Evolutionary conservation across 2,329 filamentous ascomycete species (phyloP), one percentile per base, ranked within the genome.

Genomic region (Lasiodiplodia hormozganensis): DNA sequence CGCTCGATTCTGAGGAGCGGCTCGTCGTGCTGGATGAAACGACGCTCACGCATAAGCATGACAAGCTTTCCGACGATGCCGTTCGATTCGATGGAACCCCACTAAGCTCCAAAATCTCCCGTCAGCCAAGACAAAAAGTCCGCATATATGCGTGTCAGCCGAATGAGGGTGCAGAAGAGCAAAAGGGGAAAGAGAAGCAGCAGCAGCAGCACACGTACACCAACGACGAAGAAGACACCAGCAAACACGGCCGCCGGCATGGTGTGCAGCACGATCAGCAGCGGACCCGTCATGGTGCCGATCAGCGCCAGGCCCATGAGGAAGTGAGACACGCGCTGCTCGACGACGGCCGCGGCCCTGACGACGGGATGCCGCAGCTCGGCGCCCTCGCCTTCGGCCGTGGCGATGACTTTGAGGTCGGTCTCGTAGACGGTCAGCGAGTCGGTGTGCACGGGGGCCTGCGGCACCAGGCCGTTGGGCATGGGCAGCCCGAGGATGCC

Each of bases 371-470:
- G 77, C 21, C 82, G 76, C 23, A 84, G 82, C 31, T 82, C 79
- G 25, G 76, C 74, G 7, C 77, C 77, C 16, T 79, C 77, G 2
- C 79, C 76, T 28, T 81, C 79, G 43, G 78, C 76, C 0, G 82
- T 82, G 38, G 81, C 72, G 43, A 82, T 81, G 23, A 82, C 75
- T 6, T 6, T 40, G 14, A 65, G 51, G 23, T 70, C 71, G 2
- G 76, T 77, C 65, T 76, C 72, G 65, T 77, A 83, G 23, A 78
- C 73, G 6, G 78, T 84, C 10, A 86, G 75, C 0, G 83, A 85
- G 72, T 87, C 85, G 4, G 85, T 88, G 72, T 87, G 86, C 1
- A 87, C 84, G 2, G 85, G 85, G 14, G 85, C 86, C 71, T 86
- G 85, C 2, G 85, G 85, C 1, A 86, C 83, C 1, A 87, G 79